Base-by-base conservation (phyloP, 805 yeast genomes). In the Ogataea sp. region DNA sequence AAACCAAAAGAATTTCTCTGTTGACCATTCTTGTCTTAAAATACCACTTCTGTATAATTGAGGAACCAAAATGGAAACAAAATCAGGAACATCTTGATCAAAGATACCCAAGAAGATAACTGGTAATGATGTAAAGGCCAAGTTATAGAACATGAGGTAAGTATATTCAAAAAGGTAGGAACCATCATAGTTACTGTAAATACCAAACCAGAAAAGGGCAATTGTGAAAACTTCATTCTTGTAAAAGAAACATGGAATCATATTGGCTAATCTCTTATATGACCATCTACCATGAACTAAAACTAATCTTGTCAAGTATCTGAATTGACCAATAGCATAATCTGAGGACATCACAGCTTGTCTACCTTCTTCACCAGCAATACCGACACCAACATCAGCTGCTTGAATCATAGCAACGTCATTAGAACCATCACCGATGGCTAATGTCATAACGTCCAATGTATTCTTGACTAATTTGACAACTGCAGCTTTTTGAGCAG, bases 351-450 rank as follows among this genome's bases (percentile, higher is more conserved):
- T 83, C 9, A 80, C 93, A 2, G 94, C 94, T 53, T 83, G 89
- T 38, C 93, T 64, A 43, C 94, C 94, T 62, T 83, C 94, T 50
- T 82, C 85, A 47, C 94, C 94, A 6, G 88, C 90, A 52, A 83
- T 83, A 46, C 94, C 94, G 29, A 84, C 80, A 41, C 94, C 94
- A 26, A 84, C 78, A 55, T 84, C 81, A 4, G 94, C 90, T 26
- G 85, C 83, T 52, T 83, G 90, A 45, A 83, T 84, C 94, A 83
- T 83, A 8, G 93, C 84, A 37, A 83, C 93, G 57, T 83, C 94
- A 53, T 83, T 83, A 20, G 93, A 85, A 46, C 94, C 94, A 55
- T 83, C 94, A 25, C 94, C 94, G 55, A 83, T 77, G 0, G 90
- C 86, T 41, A 83, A 66, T 0, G 93, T 82, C 78, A 82, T 81